A percentile compares a stretch with the other conserved stretches of the same genome.
Conservation (phyloP, 805 yeast species). For the Saccharomyces cerevisiae region DNA sequence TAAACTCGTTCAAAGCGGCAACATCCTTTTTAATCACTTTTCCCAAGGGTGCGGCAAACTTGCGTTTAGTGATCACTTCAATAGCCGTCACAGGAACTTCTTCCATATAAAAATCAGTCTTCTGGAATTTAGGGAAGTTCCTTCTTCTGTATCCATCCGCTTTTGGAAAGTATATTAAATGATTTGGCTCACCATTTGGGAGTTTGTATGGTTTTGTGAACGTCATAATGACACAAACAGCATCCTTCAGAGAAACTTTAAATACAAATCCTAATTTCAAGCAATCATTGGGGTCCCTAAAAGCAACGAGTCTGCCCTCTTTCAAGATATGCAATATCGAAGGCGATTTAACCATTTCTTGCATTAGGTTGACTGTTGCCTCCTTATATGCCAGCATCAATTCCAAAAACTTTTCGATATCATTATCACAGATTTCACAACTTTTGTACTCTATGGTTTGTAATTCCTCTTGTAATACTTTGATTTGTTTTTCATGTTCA, state of each 20-base stretch:
- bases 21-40: constrained; percentile 23
- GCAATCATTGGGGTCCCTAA: constrained; percentile 38
- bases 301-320: constrained; percentile 52
- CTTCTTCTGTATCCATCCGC: constrained; percentile 20
- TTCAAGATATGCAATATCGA: constrained; percentile 40
- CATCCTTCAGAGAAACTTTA: constrained; percentile 27
- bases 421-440: constrained; percentile 31
- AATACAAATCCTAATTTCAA: constrained; percentile 44
- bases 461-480: constrained; percentile 43
- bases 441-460: constrained; percentile 29
- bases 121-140: constrained; percentile 26
- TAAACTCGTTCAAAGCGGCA: constrained; percentile 17
- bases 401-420: constrained; percentile 39
- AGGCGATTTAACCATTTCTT: constrained; percentile 41
- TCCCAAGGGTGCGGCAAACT: constrained; percentile 20
- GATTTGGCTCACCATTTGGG: constrained; percentile 25
- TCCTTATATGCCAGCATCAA: constrained; percentile 40
- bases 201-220: constrained; percentile 28
- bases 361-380: constrained; percentile 38
- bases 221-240: constrained; percentile 22
- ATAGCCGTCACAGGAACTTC: constrained; percentile 23
- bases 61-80: constrained; percentile 25
- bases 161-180: constrained; percentile 31
- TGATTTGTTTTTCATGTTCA: constrained; percentile 66
- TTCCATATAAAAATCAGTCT: constrained; percentile 23